Base-by-base conservation (phyloP, 805 yeast genomes). In the Candida khao-thaluensis region DNA sequence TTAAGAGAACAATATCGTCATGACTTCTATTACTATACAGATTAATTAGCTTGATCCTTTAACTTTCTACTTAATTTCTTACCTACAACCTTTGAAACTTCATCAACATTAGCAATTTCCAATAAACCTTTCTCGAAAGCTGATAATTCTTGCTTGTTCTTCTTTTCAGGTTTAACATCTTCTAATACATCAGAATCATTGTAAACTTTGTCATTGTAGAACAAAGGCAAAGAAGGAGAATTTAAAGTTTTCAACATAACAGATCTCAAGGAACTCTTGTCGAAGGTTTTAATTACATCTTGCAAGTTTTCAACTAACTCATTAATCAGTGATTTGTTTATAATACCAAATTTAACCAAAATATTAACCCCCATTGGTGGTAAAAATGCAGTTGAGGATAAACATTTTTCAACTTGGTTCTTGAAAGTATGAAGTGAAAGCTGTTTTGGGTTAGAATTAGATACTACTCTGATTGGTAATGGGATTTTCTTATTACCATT, bases 221-320 rank as follows among this genome's bases (percentile, higher is more conserved):
- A 93, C 43, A 93, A 69, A 31, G 99, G 98, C 52, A 93, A 69
- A 7, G 90, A 77, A 15, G 96, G 96, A 15, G 96, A 86, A 29
- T 64, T 60, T 41, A 71, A 66, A 9, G 91, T 72, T 66, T 88
- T 88, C 45, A 85, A 58, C 53, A 75, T 77, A 23, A 82, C 66
- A 26, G 76, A 76, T 62, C 79, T 83, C 56, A 77, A 72, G 28
- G 61, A 61, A 25, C 64, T 64, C 17, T 55, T 51, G 15, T 65
- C 53, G 46, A 88, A 72, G 37, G 68, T 62, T 17, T 65, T 59
- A 25, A 78, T 60, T 10, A 86, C 77, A 29, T 75, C 72, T 18
- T 71, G 64, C 32, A 82, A 62, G 60, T 89, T 89, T 33, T 76
- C 81, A 7, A 72, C 69, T 42, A 89, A 59, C 16, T 72, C 60